Conservation (phyloP, 2,329 filamentous ascomycete genomes). For the Sphaerulina populicola region DNA sequence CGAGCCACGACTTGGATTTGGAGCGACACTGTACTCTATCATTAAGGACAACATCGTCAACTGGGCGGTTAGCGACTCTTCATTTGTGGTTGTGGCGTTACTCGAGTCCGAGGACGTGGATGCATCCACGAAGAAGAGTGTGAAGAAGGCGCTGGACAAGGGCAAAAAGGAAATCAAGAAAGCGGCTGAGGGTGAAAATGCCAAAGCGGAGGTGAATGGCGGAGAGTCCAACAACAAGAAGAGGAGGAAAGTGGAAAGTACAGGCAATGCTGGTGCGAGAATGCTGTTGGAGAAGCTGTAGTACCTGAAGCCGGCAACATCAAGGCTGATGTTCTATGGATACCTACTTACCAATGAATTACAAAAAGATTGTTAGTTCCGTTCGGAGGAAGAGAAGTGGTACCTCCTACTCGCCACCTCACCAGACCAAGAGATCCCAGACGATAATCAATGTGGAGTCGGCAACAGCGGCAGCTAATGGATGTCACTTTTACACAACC, state of each 20-base stretch:
- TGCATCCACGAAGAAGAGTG: slow-evolving; percentile 58
- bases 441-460: no score
- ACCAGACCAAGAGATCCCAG: no score
- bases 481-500: no score
- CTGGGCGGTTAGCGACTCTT: slow-evolving; percentile 81
- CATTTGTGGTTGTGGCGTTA: slow-evolving; percentile 76
- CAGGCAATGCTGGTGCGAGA: slow-evolving; percentile 42
- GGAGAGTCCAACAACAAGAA: slow-evolving; percentile 48
- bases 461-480: no score
- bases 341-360: no score
- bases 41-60: slow-evolving; percentile 66
- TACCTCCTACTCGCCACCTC: no score
- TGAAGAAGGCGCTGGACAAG: slow-evolving; percentile 63
- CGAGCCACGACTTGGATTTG: slow-evolving; percentile 71
- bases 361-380: no score
- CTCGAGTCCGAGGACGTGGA: slow-evolving; percentile 58
- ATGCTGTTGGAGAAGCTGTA: slow-evolving; percentile 35
- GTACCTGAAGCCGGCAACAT: neutral
- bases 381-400: no score
- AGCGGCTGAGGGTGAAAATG: slow-evolving; percentile 49
- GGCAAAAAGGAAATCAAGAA: slow-evolving; percentile 62
- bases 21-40: slow-evolving; percentile 68
- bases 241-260: slow-evolving; percentile 21
- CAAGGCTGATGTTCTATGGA: no score
- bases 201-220: slow-evolving; percentile 47